Evolutionary conservation across 306 rosid genomes (phyloP).

Genomic region (Phaseolus lunatus): DNA sequence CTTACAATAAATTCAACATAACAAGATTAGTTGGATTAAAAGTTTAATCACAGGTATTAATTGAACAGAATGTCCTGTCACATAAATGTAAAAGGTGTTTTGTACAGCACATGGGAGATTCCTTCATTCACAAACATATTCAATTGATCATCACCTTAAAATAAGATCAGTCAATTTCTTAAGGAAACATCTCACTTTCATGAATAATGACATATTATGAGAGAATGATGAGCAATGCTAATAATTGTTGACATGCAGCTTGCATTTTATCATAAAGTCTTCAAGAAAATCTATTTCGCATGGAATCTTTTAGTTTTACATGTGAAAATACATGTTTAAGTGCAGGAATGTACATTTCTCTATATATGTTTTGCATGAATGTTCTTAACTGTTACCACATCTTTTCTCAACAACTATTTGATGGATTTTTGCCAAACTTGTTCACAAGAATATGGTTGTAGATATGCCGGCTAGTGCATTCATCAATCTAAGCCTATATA

Average conservation of each 20-base stretch:
- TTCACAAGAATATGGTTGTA: constrained; percentile 60
- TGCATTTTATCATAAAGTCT: background rate
- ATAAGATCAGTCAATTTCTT: background rate
- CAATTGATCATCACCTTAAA: background rate
- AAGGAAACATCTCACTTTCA: constrained; percentile 4
- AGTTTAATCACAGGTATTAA: background rate
- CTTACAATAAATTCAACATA: background rate
- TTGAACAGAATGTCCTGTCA: background rate
- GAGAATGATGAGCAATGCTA: background rate
- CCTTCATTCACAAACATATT: constrained; percentile 11
- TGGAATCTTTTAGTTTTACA: background rate
- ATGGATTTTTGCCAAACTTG: constrained; percentile 59
- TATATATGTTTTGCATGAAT: background rate
- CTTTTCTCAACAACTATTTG: background rate
- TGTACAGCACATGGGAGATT: constrained; percentile 7
- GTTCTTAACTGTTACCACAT: background rate
- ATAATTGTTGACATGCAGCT: background rate
- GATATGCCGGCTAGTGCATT: constrained; percentile 71
- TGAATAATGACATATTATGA: constrained; percentile 17
- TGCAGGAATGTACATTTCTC: background rate
- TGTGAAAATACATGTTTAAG: background rate
- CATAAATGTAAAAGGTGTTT: background rate
- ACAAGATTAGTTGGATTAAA: background rate
- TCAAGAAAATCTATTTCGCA: background rate
- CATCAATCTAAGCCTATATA: no score